Evolutionary conservation across 129 eudicot species (phyloP), one percentile per base, ranked within the genome.

Genomic region (Ambrosia trifida): DNA sequence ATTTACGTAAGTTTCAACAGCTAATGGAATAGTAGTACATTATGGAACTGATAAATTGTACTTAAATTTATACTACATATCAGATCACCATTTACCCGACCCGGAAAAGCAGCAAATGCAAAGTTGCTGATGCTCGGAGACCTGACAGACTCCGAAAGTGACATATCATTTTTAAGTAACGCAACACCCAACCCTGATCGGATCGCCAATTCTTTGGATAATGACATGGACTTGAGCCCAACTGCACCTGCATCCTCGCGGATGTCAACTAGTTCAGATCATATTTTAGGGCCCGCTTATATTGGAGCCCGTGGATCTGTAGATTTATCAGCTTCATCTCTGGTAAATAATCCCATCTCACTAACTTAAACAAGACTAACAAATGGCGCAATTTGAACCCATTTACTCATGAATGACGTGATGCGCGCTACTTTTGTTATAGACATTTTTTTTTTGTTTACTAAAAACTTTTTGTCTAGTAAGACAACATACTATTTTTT

Each of bases 101-200:
- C 75, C n/a, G 78, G 73, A 64, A 68, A 73, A 75, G 82, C 84
- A 16, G 64, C 61, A 31, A 75, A 78, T 32, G 73, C 78, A 11
- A 78, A 70, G 64, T 43, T 81, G 63, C 46, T 80, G 78, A 32
- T 61, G 56, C 74, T 79, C 54, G 72, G 68, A 11, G 89, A 87
- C 11, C 66, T 76, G 2, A 71, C 81, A 2, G 87, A 78, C 56
- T 16, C 63, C 0, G 89, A 87, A 12, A 66, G 87, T 4, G 93
- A 87, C 56, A 72, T 87, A 73, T 80, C 90, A 16, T 85, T 85
- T 51, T 66, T 82, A 18, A 79, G 90, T 50, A 52, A 81, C 7
- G 84, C 50, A 35, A 78, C 86, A 53, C 79, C 79, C n/a, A 87
- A 83, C 78, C 50, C 78, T 7, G 88, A 83, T 75, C 83, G 35